Percentiles rank a stretch among this genome's conserved stretches.
These are phyloP conservation scores for Plasmodium gonderi DNA, from an alignment of 169 alveolate species.

Conservation along the genomic window DNA sequence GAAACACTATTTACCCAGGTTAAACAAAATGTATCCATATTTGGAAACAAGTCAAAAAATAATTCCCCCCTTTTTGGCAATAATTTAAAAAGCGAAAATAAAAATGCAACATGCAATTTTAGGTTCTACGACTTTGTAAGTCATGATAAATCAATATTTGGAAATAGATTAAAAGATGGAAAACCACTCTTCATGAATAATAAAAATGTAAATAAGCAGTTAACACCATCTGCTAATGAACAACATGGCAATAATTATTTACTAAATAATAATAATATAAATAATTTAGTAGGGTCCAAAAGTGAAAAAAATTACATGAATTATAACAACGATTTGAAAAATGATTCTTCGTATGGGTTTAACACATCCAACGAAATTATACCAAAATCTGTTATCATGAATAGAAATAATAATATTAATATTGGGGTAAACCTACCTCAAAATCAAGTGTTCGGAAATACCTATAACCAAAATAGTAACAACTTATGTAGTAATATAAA, in stretches of 20 bases:
- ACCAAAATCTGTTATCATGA: no score
- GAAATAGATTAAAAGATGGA: constrained; percentile 60
- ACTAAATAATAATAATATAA: not conserved
- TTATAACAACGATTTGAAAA: not conserved
- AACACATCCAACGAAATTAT: not conserved
- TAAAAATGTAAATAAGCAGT: not conserved
- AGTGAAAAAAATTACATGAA: not conserved
- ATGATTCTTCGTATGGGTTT: not conserved
- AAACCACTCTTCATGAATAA: constrained; percentile 27
- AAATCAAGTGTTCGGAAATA: not conserved
- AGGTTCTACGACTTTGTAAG: constrained; percentile 50
- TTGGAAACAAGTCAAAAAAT: constrained; percentile 37
- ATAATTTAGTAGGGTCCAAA: not conserved
- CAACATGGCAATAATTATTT: not conserved
- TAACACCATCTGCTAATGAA: not conserved
- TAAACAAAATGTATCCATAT: constrained; percentile 52
- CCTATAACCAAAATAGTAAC: constrained; percentile 4
- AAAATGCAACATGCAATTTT: not conserved
- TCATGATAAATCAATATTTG: constrained; percentile 63
- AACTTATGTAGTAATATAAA: not conserved
- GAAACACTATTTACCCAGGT: constrained; percentile 12
- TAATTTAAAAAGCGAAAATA: not conserved
- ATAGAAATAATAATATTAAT: not conserved
- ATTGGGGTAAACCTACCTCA: not conserved
- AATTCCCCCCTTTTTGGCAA: constrained; percentile 40